A percentile compares a stretch with the other conserved stretches of the same genome.
These are phyloP conservation scores for Quercus tomentella DNA, from an alignment of 331 rosid species.

Conservation along the genomic window DNA sequence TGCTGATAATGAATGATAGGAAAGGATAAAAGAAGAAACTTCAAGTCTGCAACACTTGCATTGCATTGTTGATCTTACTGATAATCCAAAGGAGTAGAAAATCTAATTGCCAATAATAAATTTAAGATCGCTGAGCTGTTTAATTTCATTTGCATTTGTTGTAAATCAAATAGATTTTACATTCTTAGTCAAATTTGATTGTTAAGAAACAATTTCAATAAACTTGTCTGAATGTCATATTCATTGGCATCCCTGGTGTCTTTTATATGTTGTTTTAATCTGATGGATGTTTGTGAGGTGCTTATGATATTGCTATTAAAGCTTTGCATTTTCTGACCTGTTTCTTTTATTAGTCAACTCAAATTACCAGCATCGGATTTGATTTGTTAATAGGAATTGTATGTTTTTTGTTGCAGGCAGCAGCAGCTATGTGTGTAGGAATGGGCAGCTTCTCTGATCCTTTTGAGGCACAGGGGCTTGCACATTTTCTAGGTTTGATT, in stretches of 20 bases:
- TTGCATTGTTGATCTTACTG: background rate
- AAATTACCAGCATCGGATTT: slow-evolving; percentile 8
- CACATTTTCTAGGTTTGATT: slow-evolving; percentile 80
- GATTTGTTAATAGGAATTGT: background rate
- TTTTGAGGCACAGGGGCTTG: slow-evolving; percentile 90
- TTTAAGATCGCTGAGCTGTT: background rate
- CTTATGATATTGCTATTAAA: background rate
- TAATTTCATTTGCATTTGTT: background rate
- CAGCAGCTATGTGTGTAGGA: slow-evolving; percentile 96
- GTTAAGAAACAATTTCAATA: background rate
- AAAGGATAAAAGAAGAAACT: background rate
- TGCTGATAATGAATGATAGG: slow-evolving; percentile 5
- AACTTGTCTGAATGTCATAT: background rate
- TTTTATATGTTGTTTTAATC: background rate
- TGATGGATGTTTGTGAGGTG: background rate
- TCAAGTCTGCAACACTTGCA: background rate
- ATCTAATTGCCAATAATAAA: background rate
- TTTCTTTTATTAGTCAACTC: background rate
- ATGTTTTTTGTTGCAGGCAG: slow-evolving; percentile 58
- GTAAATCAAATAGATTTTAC: background rate
- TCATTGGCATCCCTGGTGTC: background rate
- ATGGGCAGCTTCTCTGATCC: slow-evolving; percentile 95
- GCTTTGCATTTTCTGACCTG: background rate
- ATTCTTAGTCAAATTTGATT: background rate
- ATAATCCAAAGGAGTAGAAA: background rate